Evolutionary conservation across 495 filamentous ascomycete genomes (phyloP).

Genomic region (Friedmanniomyces simplex): DNA sequence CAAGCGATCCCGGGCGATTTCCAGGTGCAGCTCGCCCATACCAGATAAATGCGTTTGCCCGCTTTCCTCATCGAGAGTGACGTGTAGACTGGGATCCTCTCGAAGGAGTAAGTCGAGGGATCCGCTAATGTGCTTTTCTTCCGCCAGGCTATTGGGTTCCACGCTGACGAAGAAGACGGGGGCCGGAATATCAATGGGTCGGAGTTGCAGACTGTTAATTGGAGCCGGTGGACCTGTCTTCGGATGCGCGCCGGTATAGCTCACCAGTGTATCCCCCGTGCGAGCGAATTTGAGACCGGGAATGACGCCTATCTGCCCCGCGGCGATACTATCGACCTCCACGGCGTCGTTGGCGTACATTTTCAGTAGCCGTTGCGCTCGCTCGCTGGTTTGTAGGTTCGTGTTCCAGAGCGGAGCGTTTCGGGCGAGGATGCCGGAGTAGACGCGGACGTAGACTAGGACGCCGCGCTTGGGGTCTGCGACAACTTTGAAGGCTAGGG

Average conservation of each 20-base stretch:
- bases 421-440: slow-evolving; percentile 68
- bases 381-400: slow-evolving; percentile 70
- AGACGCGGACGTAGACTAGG: slow-evolving; percentile 85
- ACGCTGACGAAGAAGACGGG: slow-evolving; percentile 93
- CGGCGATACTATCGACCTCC: slow-evolving; percentile 65
- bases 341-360: slow-evolving; percentile 88
- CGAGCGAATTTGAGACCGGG: slow-evolving; percentile 78
- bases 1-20: slow-evolving; percentile 82
- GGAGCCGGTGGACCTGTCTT: slow-evolving; percentile 56
- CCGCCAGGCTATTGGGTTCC: slow-evolving; percentile 68
- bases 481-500: slow-evolving; percentile 93
- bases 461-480: slow-evolving; percentile 77
- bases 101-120: slow-evolving; percentile 65
- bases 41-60: slow-evolving; percentile 88
- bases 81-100: slow-evolving; percentile 89
- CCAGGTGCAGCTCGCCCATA: slow-evolving; percentile 97
- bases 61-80: slow-evolving; percentile 76
- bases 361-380: slow-evolving; percentile 68
- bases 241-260: slow-evolving; percentile 50
- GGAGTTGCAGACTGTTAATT: slow-evolving; percentile 65
- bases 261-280: slow-evolving; percentile 85
- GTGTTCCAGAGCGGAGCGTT: slow-evolving; percentile 78
- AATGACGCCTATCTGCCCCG: slow-evolving; percentile 95
- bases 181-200: slow-evolving; percentile 80
- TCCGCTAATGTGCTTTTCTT: slow-evolving; percentile 68